Evolutionary conservation across 169 alveolate genomes (phyloP).

Genomic region (Plasmodium gaboni): DNA sequence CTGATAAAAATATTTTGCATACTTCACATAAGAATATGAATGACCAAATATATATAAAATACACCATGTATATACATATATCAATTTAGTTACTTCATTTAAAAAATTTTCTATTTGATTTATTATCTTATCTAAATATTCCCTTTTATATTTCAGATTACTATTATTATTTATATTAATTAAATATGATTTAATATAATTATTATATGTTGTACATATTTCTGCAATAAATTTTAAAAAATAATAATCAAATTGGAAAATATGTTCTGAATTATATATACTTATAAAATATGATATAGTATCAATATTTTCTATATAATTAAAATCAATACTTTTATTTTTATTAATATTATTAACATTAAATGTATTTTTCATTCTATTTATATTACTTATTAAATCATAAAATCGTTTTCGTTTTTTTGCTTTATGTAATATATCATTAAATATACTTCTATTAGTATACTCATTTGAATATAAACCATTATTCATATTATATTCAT

Average conservation of each 20-base stretch:
- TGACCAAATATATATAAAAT: constrained; percentile 65
- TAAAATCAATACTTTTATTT: constrained; percentile 32
- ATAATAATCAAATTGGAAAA: constrained; percentile 65
- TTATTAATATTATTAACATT: constrained; percentile 35
- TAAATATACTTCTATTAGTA: constrained; percentile 42
- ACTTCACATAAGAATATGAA: constrained; percentile 67
- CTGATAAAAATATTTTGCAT: constrained; percentile 71
- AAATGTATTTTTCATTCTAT: constrained; percentile 47
- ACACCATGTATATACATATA: constrained; percentile 67
- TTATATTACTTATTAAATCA: constrained; percentile 38
- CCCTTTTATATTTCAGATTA: constrained; percentile 10
- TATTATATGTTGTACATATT: constrained; percentile 58
- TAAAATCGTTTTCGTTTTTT: constrained; percentile 48
- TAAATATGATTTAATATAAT: constrained; percentile 46
- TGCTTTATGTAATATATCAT: constrained; percentile 49
- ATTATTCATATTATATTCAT: constrained; percentile 17
- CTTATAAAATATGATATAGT: constrained; percentile 66
- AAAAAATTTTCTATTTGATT: constrained; percentile 16
- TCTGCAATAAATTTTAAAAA: constrained; percentile 67
- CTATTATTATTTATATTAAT: constrained; percentile 6
- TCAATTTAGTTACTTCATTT: constrained; percentile 46
- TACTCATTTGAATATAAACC: constrained; percentile 7
- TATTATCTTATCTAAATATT: constrained; percentile 6
- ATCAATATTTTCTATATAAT: constrained; percentile 56
- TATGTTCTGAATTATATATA: constrained; percentile 52